Evolutionary conservation across 345 rosid species (phyloP).

Genomic region (Gossypium mustelinum): DNA sequence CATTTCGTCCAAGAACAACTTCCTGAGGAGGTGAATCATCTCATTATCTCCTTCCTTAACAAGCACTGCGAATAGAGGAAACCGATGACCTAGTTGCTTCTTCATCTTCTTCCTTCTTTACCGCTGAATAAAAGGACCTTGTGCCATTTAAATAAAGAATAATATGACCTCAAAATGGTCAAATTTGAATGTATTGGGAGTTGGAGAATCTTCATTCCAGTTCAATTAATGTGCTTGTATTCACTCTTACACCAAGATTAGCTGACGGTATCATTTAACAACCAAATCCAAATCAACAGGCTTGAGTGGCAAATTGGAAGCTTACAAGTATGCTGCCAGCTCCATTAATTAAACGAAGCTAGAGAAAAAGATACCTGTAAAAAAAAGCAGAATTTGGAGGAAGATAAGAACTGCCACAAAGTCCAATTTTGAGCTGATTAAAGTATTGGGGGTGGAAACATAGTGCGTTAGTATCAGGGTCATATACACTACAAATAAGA

Average conservation of each 20-base stretch:
- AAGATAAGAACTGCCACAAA: background rate
- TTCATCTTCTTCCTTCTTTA: background rate
- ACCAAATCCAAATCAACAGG: background rate
- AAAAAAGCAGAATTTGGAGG: background rate
- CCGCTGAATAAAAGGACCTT: background rate
- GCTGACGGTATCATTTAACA: background rate
- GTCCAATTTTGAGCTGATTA: background rate
- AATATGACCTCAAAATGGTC: background rate
- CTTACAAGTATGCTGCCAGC: background rate
- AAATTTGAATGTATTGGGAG: background rate
- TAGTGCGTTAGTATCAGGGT: background rate
- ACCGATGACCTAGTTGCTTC: background rate
- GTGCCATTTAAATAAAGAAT: background rate
- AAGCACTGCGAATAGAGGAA: background rate
- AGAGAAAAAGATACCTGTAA: background rate
- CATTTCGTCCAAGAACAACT: conserved; percentile 16
- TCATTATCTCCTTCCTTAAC: conserved; percentile 7
- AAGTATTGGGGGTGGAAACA: background rate
- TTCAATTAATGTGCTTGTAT: background rate
- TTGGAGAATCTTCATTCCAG: background rate
- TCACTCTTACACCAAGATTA: background rate
- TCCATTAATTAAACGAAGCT: background rate
- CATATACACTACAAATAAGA: background rate
- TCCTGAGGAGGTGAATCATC: conserved; percentile 17
- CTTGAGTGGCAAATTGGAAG: background rate